phyloP scores from a whole-genome alignment of 73 alveolate species.

The Paramecium sonneborni region DNA sequence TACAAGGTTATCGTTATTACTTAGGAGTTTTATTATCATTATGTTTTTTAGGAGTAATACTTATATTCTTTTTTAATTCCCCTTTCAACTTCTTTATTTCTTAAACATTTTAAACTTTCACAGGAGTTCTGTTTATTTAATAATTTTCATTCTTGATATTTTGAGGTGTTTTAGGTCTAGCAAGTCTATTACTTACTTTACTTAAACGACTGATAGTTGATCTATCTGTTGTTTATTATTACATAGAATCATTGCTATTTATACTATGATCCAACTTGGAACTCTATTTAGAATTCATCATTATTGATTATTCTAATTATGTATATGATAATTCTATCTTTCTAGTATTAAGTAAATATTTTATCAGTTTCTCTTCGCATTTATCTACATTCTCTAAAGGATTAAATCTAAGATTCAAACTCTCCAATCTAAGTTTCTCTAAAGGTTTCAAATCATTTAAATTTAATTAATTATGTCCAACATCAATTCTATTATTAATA shows the following conservation, averaged over 20 bases:
- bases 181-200: background rate
- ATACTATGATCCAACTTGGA: background rate
- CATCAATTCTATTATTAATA: background rate
- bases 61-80: background rate
- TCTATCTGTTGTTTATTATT: background rate
- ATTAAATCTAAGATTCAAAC: background rate
- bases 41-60: background rate
- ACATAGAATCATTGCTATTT: background rate
- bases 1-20: background rate
- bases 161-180: background rate
- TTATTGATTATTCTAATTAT: background rate
- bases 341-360: background rate
- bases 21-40: background rate
- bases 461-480: slow-evolving; percentile 21
- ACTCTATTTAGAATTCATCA: background rate
- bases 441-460: background rate
- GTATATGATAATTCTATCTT: background rate
- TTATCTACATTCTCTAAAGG: background rate
- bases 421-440: background rate
- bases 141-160: background rate
- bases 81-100: background rate
- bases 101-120: background rate
- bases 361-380: background rate
- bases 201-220: background rate
- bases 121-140: background rate